Conservation (phyloP, 148 eudicot species). For the Bassia scoparia region DNA sequence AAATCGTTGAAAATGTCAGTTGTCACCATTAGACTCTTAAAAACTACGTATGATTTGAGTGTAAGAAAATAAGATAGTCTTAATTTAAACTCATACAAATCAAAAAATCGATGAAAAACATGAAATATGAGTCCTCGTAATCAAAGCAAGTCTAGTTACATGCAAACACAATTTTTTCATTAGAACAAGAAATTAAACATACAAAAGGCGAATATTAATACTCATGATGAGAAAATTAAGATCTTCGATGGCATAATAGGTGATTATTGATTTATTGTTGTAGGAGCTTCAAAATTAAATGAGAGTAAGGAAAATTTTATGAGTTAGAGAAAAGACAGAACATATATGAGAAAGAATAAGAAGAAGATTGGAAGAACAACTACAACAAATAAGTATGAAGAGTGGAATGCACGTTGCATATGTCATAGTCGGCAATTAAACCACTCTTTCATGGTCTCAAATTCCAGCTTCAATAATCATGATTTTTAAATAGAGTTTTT, state of each 20-base stretch:
- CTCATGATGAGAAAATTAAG: neutral
- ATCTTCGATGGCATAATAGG: constrained; percentile 15
- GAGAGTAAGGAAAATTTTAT: neutral
- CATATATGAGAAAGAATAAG: neutral
- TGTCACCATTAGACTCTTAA: too few relatives aligned
- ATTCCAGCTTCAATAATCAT: too few relatives aligned
- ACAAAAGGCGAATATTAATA: neutral
- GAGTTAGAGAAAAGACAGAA: neutral
- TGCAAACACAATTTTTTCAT: neutral
- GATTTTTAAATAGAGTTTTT: too few relatives aligned
- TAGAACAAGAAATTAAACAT: neutral
- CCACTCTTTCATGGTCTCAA: too few relatives aligned
- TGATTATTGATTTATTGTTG: neutral
- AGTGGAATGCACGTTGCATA: constrained; percentile 16
- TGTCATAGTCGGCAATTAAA: neutral
- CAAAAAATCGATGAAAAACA: too few relatives aligned
- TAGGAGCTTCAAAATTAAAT: neutral
- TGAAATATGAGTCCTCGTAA: too few relatives aligned
- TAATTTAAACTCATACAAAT: too few relatives aligned
- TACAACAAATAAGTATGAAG: neutral
- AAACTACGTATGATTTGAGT: too few relatives aligned
- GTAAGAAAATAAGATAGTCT: too few relatives aligned
- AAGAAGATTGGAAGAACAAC: neutral
- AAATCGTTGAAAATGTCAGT: too few relatives aligned
- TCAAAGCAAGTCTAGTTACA: too few relatives aligned